A percentile compares a stretch with the other conserved stretches of the same genome.
phyloP scores from a whole-genome alignment of 108 stramenopile species.

The Skeletonema marinoi region DNA sequence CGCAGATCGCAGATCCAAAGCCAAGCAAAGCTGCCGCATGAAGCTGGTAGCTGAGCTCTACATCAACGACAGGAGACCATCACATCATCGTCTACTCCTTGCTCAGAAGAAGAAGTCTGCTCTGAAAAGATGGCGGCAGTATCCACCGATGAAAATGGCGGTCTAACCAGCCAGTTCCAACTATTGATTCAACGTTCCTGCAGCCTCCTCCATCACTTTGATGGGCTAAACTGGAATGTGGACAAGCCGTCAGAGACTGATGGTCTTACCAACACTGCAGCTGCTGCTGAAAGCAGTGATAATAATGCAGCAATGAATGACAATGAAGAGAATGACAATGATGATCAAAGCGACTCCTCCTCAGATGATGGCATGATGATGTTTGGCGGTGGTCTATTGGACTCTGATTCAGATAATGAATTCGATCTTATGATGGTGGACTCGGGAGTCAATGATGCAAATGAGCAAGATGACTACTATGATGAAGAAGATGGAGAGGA shows the following conservation, averaged over 20 bases:
- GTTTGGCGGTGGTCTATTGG: conserved; percentile 17
- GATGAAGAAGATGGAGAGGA: conserved; percentile 1
- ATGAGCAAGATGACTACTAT: not conserved
- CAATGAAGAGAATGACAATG: conserved; percentile 21
- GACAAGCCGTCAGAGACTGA: not conserved
- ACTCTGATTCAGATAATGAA: conserved; percentile 23
- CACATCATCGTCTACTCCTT: too few relatives aligned
- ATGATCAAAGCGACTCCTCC: conserved; percentile 1
- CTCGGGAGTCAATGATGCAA: not conserved
- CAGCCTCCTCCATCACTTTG: conserved; percentile 20
- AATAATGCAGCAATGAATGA: not conserved
- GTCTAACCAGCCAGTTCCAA: conserved; percentile 1
- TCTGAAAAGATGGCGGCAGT: not conserved
- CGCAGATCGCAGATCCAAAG: not conserved
- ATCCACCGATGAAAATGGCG: not conserved
- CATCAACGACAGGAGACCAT: too few relatives aligned
- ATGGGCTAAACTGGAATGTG: conserved; percentile 1
- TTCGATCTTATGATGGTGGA: not conserved
- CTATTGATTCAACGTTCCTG: conserved; percentile 19
- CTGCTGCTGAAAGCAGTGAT: not conserved
- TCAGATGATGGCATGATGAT: conserved; percentile 15
- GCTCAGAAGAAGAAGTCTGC: too few relatives aligned
- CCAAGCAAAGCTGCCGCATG: too few relatives aligned
- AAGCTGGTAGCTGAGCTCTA: too few relatives aligned
- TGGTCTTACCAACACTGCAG: not conserved